phyloP scores from a whole-genome alignment of 148 eudicot genomes.

The Pouteria glomerata region DNA sequence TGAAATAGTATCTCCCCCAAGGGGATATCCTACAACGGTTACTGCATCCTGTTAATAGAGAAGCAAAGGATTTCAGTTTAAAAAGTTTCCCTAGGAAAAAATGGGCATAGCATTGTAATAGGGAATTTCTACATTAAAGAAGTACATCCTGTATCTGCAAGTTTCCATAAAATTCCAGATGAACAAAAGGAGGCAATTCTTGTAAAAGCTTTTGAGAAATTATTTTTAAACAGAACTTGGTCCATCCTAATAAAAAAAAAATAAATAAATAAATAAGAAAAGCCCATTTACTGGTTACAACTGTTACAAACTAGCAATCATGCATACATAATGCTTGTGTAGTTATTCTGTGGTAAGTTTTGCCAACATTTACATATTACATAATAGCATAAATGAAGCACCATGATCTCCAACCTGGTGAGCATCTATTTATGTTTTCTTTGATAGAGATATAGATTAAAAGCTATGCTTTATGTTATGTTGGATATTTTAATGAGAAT shows the following conservation, averaged over 20 bases:
- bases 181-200: neutral
- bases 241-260: neutral
- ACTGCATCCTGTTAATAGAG: constrained; percentile 74
- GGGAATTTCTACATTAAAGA: neutral
- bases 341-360: neutral
- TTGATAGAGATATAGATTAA: too few relatives aligned
- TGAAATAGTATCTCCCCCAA: constrained; percentile 98
- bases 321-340: neutral
- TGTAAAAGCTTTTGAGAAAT: neutral
- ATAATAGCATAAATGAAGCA: neutral
- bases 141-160: neutral
- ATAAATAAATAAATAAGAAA: neutral
- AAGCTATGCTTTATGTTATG: too few relatives aligned
- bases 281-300: too few relatives aligned
- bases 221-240: neutral
- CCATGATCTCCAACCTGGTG: neutral
- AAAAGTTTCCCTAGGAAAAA: neutral
- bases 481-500: too few relatives aligned
- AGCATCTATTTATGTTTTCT: neutral
- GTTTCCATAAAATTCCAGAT: neutral
- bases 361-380: neutral
- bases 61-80: constrained; percentile 8
- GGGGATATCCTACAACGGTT: constrained; percentile 97
- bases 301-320: neutral
- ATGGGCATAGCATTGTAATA: neutral